phyloP scores from a whole-genome alignment of 192 early-diverging fungal genomes.

The Ambispora gerdemannii region DNA sequence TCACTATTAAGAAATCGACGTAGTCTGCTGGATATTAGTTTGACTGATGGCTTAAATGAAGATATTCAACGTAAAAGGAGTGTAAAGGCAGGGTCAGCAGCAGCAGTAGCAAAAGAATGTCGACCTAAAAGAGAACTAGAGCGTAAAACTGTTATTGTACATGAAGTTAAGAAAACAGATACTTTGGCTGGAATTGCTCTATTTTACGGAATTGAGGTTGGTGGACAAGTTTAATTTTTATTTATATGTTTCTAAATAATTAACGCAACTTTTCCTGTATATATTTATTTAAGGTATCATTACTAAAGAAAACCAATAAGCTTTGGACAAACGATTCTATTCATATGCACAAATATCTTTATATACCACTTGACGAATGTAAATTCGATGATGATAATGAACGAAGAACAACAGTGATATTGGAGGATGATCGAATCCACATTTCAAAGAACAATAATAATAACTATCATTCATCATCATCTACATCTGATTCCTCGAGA shows the following conservation, averaged over 20 bases:
- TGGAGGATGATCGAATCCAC: constrained; percentile 6
- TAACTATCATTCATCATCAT: no score
- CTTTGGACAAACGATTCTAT: constrained; percentile 55
- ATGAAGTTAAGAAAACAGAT: constrained; percentile 39
- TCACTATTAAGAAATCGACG: neutral
- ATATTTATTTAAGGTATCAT: constrained; percentile 31
- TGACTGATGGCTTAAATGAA: neutral
- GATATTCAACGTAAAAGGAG: neutral
- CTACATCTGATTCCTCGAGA: neutral
- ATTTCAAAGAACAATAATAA: neutral
- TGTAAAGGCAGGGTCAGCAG: no score
- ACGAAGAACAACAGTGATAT: constrained; percentile 1
- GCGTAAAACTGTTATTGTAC: constrained; percentile 38
- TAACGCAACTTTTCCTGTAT: no score
- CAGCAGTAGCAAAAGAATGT: constrained; percentile 1
- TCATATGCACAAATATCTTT: constrained; percentile 47
- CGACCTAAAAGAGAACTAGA: neutral
- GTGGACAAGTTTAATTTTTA: neutral
- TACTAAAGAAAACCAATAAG: constrained; percentile 45
- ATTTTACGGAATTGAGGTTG: constrained; percentile 50
- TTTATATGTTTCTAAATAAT: neutral
- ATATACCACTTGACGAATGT: constrained; percentile 50
- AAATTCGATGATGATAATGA: constrained; percentile 9
- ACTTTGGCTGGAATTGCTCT: constrained; percentile 49
- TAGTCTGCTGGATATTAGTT: neutral